Evolutionary conservation across 1,139 yeast genomes (phyloP), one percentile per base, ranked within the genome.

Genomic region (Saccharomycopsis hybrid): DNA sequence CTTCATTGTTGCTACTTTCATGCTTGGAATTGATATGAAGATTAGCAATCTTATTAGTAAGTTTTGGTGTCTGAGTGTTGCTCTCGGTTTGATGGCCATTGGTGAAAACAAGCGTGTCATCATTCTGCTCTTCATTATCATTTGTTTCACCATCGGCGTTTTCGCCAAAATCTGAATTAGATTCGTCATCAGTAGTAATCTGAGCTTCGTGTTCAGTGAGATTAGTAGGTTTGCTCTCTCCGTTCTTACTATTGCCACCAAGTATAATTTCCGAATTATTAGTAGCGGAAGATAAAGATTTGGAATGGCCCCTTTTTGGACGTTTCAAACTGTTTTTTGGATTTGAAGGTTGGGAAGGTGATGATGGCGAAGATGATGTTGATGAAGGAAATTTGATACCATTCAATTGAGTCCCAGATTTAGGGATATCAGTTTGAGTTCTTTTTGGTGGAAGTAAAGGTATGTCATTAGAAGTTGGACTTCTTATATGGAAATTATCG

Each of bases 141-240:
- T 5, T 31, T 9, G 33, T 31, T 31, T 31, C 33, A 5, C 8
- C 33, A 7, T 31, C 9, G 9, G 9, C 5, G 9, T 5, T 9
- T 31, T 41, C 44, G 7, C 40, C 46, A n/a, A 28, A 7, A 8
- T 43, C 46, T 4, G 39, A 32, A 32, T 43, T 43, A 4, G 39
- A 32, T 36, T 46, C 49, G 27, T 46, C 49, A 28, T 46, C 49
- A 9, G 49, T 46, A 5, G 49, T 41, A 13, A 38, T 37, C 18
- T 38, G 48, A 28, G 36, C 39, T 8, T 46, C 44, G 29, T 42
- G 29, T 2, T 11, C 29, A 5, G 25, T n/a, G 8, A 32, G 18
- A 32, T 32, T 27, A 24, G 30, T 28, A 27, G 49, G 11, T 43
- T 32, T 32, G 11, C n/a, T 24, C 13, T 5, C 39, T 7, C 18